Conservation (phyloP, 2,329 filamentous ascomycete species). For the Bipolaris victoriae region DNA sequence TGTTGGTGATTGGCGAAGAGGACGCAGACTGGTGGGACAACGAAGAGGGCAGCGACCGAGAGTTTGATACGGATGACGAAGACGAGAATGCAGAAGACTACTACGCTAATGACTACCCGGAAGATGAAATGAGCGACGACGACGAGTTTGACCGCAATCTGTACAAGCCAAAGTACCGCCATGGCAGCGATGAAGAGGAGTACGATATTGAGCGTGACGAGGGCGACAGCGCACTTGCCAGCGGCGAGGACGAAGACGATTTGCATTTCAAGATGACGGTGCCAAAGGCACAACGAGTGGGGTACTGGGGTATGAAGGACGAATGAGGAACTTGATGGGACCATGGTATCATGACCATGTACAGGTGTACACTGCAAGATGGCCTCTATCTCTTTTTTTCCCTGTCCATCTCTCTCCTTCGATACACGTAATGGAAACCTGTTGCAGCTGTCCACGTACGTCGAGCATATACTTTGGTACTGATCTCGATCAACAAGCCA, state of each 20-base stretch:
- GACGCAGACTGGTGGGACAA: slow-evolving; percentile 65
- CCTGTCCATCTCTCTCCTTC: not conserved
- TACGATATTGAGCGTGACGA: slow-evolving; percentile 32
- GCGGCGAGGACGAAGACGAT: slow-evolving; percentile 41
- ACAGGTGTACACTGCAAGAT: not conserved
- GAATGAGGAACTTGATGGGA: slow-evolving; percentile 1
- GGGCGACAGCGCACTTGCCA: slow-evolving; percentile 24
- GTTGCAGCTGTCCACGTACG: not conserved
- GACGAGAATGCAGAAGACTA: slow-evolving; percentile 76
- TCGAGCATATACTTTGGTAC: not conserved
- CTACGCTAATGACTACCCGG: slow-evolving; percentile 80
- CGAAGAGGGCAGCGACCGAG: slow-evolving; percentile 59
- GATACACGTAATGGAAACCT: not conserved
- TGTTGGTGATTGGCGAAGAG: slow-evolving; percentile 58
- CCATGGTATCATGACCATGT: not conserved
- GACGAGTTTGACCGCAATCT: slow-evolving; percentile 63
- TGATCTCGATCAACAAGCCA: not conserved
- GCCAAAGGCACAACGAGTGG: slow-evolving; percentile 27
- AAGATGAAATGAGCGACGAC: slow-evolving; percentile 77
- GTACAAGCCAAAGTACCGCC: slow-evolving; percentile 49
- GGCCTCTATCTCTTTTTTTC: not conserved
- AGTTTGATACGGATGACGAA: slow-evolving; percentile 66
- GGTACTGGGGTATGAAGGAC: slow-evolving; percentile 36
- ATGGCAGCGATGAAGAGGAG: slow-evolving; percentile 51
- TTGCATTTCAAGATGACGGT: slow-evolving; percentile 39